Evolutionary conservation across 2,329 filamentous ascomycete species (phyloP), one percentile per base, ranked within the genome.

Genomic region (Pezicula radicicola): DNA sequence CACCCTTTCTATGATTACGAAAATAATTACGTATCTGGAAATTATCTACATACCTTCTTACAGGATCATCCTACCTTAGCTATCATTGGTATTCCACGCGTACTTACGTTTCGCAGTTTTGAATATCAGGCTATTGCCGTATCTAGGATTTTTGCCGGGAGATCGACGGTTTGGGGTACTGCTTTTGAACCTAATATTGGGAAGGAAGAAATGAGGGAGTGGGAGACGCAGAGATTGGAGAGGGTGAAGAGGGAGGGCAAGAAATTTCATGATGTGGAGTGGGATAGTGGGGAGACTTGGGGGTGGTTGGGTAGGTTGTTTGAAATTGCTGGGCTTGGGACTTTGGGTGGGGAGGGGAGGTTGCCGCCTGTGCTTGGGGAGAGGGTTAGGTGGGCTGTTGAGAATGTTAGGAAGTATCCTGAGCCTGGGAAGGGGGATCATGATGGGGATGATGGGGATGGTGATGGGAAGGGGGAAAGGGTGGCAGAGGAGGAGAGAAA

Each of bases 71-170:
- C 71, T 0, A 77, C 74, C 0, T 64, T 84, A 0, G 80, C 70
- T 0, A 66, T 81, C 10, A 71, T 83, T 0, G 80, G 80, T 0
- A 60, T 81, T 6, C 78, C 78, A 2, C 72, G 77, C 1, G 73
- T 74, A 0, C 61, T 79, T 12, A 80, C 77, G 0, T 81, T 81
- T 51, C 64, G 78, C 6, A 76, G 74, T 35, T 81, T 81, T 54
- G 79, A 81, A 60, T 81, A 81, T 54, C 79, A 81, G 60, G 78
- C 76, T 2, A 67, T 81, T 39, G 77, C 78, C 1, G 63, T 81
- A 0, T 77, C 79, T 3, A 68, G 79, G 2, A 57, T 79, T 0
- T 80, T 74, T 57, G 65, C 77, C 0, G 68, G 68, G 0, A 66
- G 78, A 28, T 58, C 68, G 0, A 51, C 57, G 0, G 45, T 66